These are phyloP conservation scores for Cochlearia excelsa DNA, from an alignment of 345 rosid species.

Conservation along the genomic window DNA sequence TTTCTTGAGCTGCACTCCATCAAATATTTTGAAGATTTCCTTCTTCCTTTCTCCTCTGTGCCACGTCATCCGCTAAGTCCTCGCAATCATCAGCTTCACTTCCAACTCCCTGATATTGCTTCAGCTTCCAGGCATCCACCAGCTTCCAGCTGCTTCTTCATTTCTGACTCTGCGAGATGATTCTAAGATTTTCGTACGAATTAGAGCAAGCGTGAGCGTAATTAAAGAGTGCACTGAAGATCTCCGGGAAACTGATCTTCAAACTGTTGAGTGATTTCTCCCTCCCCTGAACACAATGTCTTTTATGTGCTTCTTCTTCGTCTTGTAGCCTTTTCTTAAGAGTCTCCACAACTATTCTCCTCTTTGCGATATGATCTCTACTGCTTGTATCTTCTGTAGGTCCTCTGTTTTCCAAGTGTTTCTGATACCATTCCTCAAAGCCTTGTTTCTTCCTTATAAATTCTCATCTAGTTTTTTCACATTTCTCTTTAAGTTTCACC, in stretches of 20 bases:
- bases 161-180: conserved; percentile 40
- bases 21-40: too few species aligned
- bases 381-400: conserved; percentile 47
- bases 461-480: conserved; percentile 76
- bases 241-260: conserved; percentile 74
- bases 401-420: conserved; percentile 27
- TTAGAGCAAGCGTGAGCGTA: conserved; percentile 19
- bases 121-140: too few species aligned
- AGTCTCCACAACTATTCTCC: conserved; percentile 63
- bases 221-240: conserved; percentile 75
- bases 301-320: conserved; percentile 60
- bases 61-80: too few species aligned
- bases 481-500: conserved; percentile 78
- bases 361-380: conserved; percentile 67
- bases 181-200: conserved; percentile 64
- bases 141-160: neutral
- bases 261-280: conserved; percentile 85
- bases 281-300: conserved; percentile 80
- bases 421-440: too few species aligned
- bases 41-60: too few species aligned
- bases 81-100: too few species aligned
- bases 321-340: conserved; percentile 72
- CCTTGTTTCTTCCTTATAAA: conserved; percentile 6
- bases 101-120: too few species aligned
- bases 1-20: too few species aligned